Conservation (phyloP, 1,284 basidiomycete genomes). For the Malassezia yamatoensis region DNA sequence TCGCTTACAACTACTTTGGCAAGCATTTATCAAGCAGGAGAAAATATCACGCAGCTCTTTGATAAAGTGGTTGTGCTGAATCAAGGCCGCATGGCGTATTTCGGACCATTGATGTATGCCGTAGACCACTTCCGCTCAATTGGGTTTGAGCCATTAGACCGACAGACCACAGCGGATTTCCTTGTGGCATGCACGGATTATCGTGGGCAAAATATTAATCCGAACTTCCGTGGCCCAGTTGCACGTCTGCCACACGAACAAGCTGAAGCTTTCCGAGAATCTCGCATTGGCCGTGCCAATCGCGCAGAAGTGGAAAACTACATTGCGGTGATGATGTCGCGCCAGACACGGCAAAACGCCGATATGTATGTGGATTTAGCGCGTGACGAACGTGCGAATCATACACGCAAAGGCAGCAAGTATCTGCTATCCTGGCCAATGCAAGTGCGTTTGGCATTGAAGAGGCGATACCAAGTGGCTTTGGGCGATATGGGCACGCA, state of each 20-base stretch:
- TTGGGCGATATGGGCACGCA: conserved; percentile 54
- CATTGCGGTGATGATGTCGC: conserved; percentile 20
- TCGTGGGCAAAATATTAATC: conserved; percentile 56
- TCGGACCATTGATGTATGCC: conserved; percentile 63
- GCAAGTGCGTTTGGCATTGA: conserved; percentile 55
- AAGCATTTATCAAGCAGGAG: conserved; percentile 55
- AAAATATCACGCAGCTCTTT: conserved; percentile 54
- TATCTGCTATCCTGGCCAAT: conserved; percentile 67
- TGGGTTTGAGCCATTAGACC: conserved; percentile 58
- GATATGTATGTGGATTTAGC: conserved; percentile 6
- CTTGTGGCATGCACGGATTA: conserved; percentile 56
- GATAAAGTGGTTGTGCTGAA: conserved; percentile 56
- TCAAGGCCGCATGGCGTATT: conserved; percentile 70
- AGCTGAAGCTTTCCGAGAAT: conserved; percentile 22
- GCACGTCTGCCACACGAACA: conserved; percentile 25
- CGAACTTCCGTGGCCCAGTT: conserved; percentile 19
- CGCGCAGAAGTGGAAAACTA: conserved; percentile 46
- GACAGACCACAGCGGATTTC: conserved; percentile 60
- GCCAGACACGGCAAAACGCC: conserved; percentile 17
- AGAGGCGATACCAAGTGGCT: conserved; percentile 56
- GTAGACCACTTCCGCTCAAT: conserved; percentile 62
- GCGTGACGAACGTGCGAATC: conserved; percentile 15
- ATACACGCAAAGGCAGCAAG: conserved; percentile 18
- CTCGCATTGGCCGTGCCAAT: conserved; percentile 19
- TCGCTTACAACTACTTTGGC: conserved; percentile 27